A percentile compares a stretch with the other conserved stretches of the same genome.
phyloP scores from a whole-genome alignment of 768 basidiomycete genomes.

The Peribolospora baueri region DNA sequence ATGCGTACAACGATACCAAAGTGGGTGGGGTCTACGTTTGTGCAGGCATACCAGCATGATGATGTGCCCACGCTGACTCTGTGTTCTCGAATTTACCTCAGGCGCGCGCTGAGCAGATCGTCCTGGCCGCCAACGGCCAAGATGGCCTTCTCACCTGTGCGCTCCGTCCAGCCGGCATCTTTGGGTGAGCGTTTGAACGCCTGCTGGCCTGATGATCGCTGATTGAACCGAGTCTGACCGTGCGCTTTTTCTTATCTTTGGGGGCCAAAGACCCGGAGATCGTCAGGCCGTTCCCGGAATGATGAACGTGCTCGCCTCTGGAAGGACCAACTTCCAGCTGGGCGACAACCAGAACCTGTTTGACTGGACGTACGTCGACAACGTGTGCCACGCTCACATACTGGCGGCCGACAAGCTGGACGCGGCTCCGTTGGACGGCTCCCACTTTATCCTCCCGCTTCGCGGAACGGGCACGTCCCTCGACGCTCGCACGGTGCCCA shows the following conservation, averaged over 20 bases:
- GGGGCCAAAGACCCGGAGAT: slow-evolving; percentile 52
- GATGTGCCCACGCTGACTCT: not conserved
- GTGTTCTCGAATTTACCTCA: not conserved
- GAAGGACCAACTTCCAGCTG: slow-evolving; percentile 77
- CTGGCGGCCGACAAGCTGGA: slow-evolving; percentile 70
- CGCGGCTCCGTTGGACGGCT: not conserved
- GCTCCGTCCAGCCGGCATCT: slow-evolving; percentile 77
- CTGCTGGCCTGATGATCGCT: not conserved
- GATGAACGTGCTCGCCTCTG: slow-evolving; percentile 47
- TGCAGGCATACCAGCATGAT: not conserved
- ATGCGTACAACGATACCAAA: slow-evolving; percentile 87
- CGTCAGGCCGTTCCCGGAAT: slow-evolving; percentile 62
- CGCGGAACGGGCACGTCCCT: slow-evolving; percentile 22
- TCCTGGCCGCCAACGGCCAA: slow-evolving; percentile 65
- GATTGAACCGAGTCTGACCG: not conserved
- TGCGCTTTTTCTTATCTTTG: slow-evolving; percentile 1
- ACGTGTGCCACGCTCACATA: slow-evolving; percentile 79
- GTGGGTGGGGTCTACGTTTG: slow-evolving; percentile 1
- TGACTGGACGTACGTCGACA: slow-evolving; percentile 92
- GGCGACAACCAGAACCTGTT: slow-evolving; percentile 81
- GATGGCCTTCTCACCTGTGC: slow-evolving; percentile 68
- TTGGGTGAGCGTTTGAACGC: slow-evolving; percentile 38
- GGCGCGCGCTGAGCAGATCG: slow-evolving; percentile 57
- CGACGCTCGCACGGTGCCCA: slow-evolving; percentile 21
- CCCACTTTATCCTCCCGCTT: no score